Evolutionary conservation across 2,329 filamentous ascomycete genomes (phyloP), one percentile per base, ranked within the genome.

Genomic region (Exophiala sideris): DNA sequence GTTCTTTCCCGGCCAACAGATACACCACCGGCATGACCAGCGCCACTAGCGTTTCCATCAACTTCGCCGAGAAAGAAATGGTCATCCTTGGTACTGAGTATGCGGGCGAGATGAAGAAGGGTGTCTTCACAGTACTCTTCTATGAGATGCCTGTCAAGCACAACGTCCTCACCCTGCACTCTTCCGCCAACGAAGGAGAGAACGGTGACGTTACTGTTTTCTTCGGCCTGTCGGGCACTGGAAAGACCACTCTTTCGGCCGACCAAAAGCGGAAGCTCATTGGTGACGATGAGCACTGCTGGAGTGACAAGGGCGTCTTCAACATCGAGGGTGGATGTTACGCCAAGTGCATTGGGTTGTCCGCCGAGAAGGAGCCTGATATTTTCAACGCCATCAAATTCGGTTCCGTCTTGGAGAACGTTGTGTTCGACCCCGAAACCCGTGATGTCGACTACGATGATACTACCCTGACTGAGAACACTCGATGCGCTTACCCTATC

Each of bases 121-220:
- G 94, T 66, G 84, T 99, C 74, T 99, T 99, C 83, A 99, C 94
- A 45, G 91, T 99, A 47, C 86, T 99, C 72, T 99, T 96, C 84
- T 99, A 97, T 81, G 94, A 99, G 81, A 99, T 97, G 91, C 94
- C 94, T 58, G 89, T 99, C 71, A 96, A 96, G 85, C 94, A 99
- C 84, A 95, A 97, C 75, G 92, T 99, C 67, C 80, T 99, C 64
- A 99, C 94, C 38, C 86, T 99, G 52, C 94, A 99, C 82, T 99
- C 94, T 12, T 99, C 94, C 7, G 94, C 94, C 70, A 99, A 99
- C 77, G 89, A 99, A 83, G 94, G 94, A 67, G 82, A 88, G 80
- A 77, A 89, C 61, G 94, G 94, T 63, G 94, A 99, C 70, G 94
- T 99, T 54, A 97, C 94, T 11, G 89, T 99, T 66, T 99, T 99